A percentile compares a stretch with the other conserved stretches of the same genome.
These are phyloP conservation scores for Acacia acuminata DNA, from an alignment of 306 rosid genomes.

Conservation along the genomic window DNA sequence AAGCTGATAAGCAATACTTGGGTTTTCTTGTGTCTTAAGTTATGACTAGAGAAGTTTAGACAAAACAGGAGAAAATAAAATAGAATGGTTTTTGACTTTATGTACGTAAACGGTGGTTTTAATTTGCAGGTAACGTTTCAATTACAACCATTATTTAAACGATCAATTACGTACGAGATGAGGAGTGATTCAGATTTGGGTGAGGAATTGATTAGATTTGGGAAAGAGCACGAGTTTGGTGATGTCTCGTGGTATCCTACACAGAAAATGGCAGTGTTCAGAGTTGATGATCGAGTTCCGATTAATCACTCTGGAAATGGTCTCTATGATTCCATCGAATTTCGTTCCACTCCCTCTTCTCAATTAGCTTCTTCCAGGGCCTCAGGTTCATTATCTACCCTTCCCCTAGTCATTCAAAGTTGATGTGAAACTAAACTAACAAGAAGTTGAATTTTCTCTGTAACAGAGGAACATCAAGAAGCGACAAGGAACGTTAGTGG, in stretches of 20 bases:
- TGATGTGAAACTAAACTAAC: neutral
- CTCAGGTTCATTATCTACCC: conserved; percentile 33
- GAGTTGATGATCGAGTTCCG: conserved; percentile 51
- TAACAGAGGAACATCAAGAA: conserved; percentile 56
- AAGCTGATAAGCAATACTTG: too few species aligned
- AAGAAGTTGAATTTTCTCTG: neutral
- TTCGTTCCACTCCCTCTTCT: conserved; percentile 40
- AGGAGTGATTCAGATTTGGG: conserved; percentile 50
- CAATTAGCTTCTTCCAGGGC: conserved; percentile 30
- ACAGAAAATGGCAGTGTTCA: conserved; percentile 45
- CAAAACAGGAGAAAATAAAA: too few species aligned
- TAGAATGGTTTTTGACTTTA: neutral
- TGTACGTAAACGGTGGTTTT: neutral
- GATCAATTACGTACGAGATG: conserved; percentile 44
- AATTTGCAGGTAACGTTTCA: conserved; percentile 51
- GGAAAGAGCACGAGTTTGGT: conserved; percentile 51
- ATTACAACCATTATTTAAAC: conserved; percentile 55
- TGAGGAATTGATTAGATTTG: conserved; percentile 44
- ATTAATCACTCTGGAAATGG: conserved; percentile 45
- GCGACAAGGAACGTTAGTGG: conserved; percentile 39
- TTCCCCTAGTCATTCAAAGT: neutral
- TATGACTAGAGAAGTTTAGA: too few species aligned
- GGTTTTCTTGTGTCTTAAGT: too few species aligned
- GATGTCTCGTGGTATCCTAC: conserved; percentile 58
- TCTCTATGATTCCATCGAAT: conserved; percentile 41